phyloP scores from a whole-genome alignment of 805 yeast genomes.

The Yamadazyma insecticola region DNA sequence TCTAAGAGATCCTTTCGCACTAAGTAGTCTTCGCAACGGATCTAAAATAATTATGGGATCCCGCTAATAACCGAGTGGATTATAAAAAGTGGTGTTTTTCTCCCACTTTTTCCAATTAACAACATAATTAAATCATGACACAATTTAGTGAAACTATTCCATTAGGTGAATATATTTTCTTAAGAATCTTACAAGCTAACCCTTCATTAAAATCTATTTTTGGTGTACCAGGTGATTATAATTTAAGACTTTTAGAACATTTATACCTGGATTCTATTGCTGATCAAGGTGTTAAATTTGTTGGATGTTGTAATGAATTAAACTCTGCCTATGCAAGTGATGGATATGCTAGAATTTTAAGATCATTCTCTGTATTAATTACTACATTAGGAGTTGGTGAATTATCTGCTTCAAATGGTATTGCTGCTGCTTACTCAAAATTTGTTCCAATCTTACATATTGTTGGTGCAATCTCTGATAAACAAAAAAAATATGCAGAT shows the following conservation, averaged over 20 bases:
- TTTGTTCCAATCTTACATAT: constrained; percentile 75
- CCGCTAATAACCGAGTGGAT: too few species aligned
- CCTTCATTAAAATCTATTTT: constrained; percentile 51
- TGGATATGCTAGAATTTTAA: constrained; percentile 71
- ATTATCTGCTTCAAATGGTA: constrained; percentile 76
- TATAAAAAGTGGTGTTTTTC: too few species aligned
- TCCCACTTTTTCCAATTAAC: too few species aligned
- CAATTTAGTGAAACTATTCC: constrained; percentile 31
- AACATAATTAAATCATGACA: too few species aligned
- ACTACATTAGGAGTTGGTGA: constrained; percentile 92
- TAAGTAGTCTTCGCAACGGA: too few species aligned
- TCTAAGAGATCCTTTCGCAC: too few species aligned
- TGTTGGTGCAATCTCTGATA: constrained; percentile 50
- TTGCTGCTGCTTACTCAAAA: constrained; percentile 81
- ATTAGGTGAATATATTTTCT: constrained; percentile 62
- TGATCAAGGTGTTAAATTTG: constrained; percentile 52
- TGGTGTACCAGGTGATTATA: constrained; percentile 81
- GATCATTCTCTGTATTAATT: constrained; percentile 53
- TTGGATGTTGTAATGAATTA: constrained; percentile 84
- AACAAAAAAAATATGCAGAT: constrained; percentile 15
- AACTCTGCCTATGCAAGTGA: constrained; percentile 90
- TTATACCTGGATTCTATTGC: constrained; percentile 44
- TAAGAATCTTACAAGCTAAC: constrained; percentile 49
- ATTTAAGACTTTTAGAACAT: constrained; percentile 63
- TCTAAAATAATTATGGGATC: too few species aligned